Conservation (phyloP, 2,329 filamentous ascomycete species). For the Sporothrix inflata region DNA sequence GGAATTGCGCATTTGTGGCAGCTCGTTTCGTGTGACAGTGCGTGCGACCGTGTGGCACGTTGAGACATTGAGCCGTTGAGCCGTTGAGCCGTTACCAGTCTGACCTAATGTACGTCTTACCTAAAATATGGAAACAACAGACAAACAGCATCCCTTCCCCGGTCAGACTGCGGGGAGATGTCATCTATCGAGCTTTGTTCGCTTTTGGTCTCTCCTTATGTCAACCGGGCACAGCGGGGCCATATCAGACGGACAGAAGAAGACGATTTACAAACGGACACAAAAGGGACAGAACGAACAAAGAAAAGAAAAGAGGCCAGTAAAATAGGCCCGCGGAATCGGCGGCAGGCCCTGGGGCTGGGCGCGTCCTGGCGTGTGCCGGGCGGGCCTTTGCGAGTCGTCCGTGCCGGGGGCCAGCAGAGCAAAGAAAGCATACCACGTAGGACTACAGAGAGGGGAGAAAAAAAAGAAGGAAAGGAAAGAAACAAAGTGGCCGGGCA, state of each 20-base stretch:
- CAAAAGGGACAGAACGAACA: not conserved
- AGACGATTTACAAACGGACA: not conserved
- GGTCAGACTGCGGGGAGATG: slow-evolving; percentile 10
- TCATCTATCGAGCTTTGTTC: not conserved
- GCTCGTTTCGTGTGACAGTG: not conserved
- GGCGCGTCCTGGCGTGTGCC: not conserved
- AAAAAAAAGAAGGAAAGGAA: not conserved
- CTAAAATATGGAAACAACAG: not conserved
- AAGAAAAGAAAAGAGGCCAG: not conserved
- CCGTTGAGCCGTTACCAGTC: no score
- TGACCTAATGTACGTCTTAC: no score
- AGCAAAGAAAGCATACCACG: not conserved
- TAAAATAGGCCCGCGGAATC: not conserved
- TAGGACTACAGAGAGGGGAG: not conserved
- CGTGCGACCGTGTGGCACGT: not conserved
- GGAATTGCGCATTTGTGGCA: not conserved
- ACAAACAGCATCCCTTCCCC: not conserved
- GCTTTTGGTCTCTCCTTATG: not conserved
- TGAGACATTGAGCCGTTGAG: not conserved
- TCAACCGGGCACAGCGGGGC: not conserved
- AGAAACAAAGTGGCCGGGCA: not conserved
- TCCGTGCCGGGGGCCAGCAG: not conserved
- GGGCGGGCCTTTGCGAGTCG: not conserved
- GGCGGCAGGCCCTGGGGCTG: not conserved
- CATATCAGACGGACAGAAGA: not conserved